Evolutionary conservation across 495 filamentous ascomycete species (phyloP).

Genomic region (Podospora bellae-mahoneyi): DNA sequence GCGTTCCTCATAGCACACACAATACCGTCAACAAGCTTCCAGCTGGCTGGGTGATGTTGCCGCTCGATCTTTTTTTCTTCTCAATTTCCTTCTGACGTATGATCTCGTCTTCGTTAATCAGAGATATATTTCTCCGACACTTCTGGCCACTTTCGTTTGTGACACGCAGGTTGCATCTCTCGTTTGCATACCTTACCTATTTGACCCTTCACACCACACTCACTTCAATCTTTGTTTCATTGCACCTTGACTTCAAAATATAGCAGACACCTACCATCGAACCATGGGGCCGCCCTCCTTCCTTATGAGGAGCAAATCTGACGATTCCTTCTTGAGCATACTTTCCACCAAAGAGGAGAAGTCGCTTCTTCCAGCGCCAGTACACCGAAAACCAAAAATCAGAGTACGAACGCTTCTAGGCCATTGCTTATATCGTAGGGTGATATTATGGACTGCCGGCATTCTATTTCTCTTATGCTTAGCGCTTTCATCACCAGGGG

Average conservation of each 20-base stretch:
- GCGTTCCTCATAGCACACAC: not conserved
- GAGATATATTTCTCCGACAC: not conserved
- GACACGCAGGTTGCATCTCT: constrained; percentile 1
- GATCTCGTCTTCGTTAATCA: constrained; percentile 1
- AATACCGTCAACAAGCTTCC: constrained; percentile 8
- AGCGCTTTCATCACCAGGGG: not conserved
- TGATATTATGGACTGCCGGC: constrained; percentile 9
- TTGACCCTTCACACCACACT: not conserved
- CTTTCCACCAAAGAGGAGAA: constrained; percentile 8
- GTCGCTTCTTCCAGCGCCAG: not conserved
- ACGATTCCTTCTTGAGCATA: constrained; percentile 2
- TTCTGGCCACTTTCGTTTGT: not conserved
- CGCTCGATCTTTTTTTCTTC: constrained; percentile 9
- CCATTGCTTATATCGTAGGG: constrained; percentile 7
- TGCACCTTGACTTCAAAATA: not conserved
- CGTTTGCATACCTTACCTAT: not conserved
- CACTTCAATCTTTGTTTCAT: not conserved
- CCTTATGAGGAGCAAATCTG: constrained; percentile 1
- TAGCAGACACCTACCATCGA: not conserved
- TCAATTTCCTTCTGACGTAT: constrained; percentile 9
- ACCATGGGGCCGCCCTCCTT: constrained; percentile 4
- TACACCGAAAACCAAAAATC: constrained; percentile 4
- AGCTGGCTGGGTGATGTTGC: constrained; percentile 8
- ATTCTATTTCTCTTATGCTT: constrained; percentile 2
- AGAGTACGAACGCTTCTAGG: constrained; percentile 7